Evolutionary conservation across 2,329 filamentous ascomycete species (phyloP).

Genomic region (Trichoderma brevicompactum): DNA sequence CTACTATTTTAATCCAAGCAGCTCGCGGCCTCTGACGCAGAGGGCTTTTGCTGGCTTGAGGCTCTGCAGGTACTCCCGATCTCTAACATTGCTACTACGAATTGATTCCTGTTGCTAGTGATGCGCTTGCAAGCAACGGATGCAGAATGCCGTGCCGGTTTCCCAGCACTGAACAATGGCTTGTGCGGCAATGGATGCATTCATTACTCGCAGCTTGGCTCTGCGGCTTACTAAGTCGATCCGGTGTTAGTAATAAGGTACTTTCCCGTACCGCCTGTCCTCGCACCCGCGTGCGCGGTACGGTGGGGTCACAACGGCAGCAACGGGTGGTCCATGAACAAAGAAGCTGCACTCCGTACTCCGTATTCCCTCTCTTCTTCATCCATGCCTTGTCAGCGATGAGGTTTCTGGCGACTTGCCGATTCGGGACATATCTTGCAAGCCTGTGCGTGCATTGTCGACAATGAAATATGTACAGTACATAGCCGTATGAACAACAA

Average conservation of each 20-base stretch:
- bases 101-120: no score
- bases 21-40: background rate
- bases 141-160: no score
- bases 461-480: background rate
- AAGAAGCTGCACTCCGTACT: background rate
- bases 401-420: constrained; percentile 7
- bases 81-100: no score
- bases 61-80: constrained; percentile 13
- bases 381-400: constrained; percentile 7
- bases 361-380: constrained; percentile 10
- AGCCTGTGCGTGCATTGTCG: background rate
- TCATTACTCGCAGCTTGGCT: background rate
- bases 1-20: background rate
- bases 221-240: background rate
- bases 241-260: constrained; percentile 3
- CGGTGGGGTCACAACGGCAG: constrained; percentile 17
- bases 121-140: no score
- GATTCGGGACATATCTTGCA: constrained; percentile 20
- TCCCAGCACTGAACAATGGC: no score
- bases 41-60: background rate
- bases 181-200: background rate
- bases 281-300: constrained; percentile 19
- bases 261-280: constrained; percentile 4
- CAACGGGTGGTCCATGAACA: background rate
- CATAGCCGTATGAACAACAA: background rate